Conservation (phyloP, 805 yeast genomes). For the Dipodascopsis uninucleata region DNA sequence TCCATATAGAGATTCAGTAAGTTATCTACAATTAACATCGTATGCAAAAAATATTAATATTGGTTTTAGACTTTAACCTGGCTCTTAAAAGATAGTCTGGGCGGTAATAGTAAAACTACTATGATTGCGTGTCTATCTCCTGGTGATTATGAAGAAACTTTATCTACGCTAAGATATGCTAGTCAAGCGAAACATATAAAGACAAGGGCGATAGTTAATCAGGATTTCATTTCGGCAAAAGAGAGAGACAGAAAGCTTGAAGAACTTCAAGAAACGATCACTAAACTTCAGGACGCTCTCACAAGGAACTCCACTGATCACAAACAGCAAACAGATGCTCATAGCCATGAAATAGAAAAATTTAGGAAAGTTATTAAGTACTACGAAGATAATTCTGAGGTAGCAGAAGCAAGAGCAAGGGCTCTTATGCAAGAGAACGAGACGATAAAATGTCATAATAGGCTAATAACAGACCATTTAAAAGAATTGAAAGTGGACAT, state of each 20-base stretch:
- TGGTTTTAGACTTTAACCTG: constrained; percentile 50
- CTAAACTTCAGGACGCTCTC: constrained; percentile 32
- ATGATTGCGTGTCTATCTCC: constrained; percentile 83
- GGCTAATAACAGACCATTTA: constrained; percentile 32
- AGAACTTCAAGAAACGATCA: constrained; percentile 42
- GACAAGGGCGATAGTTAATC: constrained; percentile 58
- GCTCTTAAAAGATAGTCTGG: constrained; percentile 72
- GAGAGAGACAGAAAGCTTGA: constrained; percentile 40
- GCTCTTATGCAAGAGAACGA: constrained; percentile 33
- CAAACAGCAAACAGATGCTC: constrained; percentile 29
- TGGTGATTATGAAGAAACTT: constrained; percentile 67
- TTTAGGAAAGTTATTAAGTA: constrained; percentile 32
- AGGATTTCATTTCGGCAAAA: constrained; percentile 39
- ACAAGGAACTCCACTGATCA: constrained; percentile 22
- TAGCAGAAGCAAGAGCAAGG: constrained; percentile 34
- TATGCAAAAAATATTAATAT: not conserved
- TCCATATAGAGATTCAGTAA: constrained; percentile 65
- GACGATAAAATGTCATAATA: constrained; percentile 32
- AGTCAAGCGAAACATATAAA: constrained; percentile 67
- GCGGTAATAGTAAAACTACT: constrained; percentile 84
- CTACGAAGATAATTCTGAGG: constrained; percentile 35
- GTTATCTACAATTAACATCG: not conserved
- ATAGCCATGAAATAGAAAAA: constrained; percentile 32
- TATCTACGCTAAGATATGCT: constrained; percentile 74
- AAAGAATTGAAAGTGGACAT: constrained; percentile 29